These are phyloP conservation scores for Stagonosporopsis chrysanthemi DNA, from an alignment of 2,329 filamentous ascomycete species.

Conservation along the genomic window DNA sequence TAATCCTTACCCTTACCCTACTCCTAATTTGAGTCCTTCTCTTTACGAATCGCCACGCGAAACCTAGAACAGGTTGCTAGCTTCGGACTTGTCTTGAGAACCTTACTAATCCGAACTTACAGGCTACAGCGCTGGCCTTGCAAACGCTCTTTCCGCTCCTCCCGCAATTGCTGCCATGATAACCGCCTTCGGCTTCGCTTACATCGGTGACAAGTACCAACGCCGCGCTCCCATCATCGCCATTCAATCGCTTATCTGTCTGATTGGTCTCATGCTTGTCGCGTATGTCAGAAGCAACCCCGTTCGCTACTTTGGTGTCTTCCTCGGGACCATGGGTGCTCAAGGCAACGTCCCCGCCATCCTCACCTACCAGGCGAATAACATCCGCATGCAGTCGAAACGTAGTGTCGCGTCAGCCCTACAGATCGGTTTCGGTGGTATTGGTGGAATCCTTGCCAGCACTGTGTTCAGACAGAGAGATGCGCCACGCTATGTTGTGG, in stretches of 20 bases:
- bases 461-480: slow-evolving; percentile 33
- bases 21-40: neutral
- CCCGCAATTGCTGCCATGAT: slow-evolving; percentile 35
- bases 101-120: neutral
- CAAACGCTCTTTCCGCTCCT: slow-evolving; percentile 34
- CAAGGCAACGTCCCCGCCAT: slow-evolving; percentile 33
- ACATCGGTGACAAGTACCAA: slow-evolving; percentile 36
- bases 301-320: slow-evolving; percentile 38
- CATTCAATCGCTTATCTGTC: slow-evolving; percentile 27
- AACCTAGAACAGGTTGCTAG: too few relatives aligned
- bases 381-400: slow-evolving; percentile 33
- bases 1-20: neutral
- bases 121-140: slow-evolving; percentile 24
- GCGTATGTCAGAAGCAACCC: slow-evolving; percentile 32
- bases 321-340: slow-evolving; percentile 32
- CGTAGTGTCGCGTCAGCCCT: slow-evolving; percentile 30
- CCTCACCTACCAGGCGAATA: slow-evolving; percentile 39
- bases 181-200: slow-evolving; percentile 34
- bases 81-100: too few relatives aligned
- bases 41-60: neutral
- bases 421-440: slow-evolving; percentile 36
- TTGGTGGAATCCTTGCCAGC: slow-evolving; percentile 36
- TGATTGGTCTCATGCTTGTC: slow-evolving; percentile 36
- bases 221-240: slow-evolving; percentile 36
- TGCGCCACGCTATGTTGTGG: slow-evolving; percentile 31